Conservation (phyloP, 306 rosid genomes). For the Clitoria ternatea region DNA sequence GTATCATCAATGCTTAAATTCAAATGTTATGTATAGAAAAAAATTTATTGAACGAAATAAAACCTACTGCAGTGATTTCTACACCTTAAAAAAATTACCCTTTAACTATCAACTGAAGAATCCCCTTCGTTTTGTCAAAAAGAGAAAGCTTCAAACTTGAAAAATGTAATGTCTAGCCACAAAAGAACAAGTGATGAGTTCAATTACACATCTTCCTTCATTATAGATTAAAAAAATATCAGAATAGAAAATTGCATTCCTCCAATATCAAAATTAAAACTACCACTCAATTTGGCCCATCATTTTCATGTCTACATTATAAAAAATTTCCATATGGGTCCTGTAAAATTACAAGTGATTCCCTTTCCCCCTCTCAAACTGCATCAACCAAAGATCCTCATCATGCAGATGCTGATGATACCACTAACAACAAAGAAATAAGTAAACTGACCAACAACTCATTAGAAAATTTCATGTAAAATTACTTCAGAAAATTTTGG, state of each 20-base stretch:
- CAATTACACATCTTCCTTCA: not conserved
- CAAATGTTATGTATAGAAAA: too few relatives aligned
- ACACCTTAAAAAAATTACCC: not conserved
- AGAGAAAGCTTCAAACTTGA: not conserved
- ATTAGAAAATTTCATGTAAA: slow-evolving; percentile 9
- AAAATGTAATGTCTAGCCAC: not conserved
- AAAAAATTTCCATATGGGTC: not conserved
- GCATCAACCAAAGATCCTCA: not conserved
- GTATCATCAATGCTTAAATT: too few relatives aligned
- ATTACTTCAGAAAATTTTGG: slow-evolving; percentile 1
- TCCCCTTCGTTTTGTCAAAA: too few relatives aligned
- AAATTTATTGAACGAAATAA: too few relatives aligned
- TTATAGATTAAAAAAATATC: not conserved
- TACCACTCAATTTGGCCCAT: not conserved
- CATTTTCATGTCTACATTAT: not conserved
- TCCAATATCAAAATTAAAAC: not conserved
- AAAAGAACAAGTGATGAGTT: not conserved
- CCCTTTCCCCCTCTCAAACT: slow-evolving; percentile 28
- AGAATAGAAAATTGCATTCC: not conserved
- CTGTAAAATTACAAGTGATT: not conserved
- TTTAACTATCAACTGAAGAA: too few relatives aligned
- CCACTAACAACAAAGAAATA: not conserved
- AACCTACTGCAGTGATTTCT: too few relatives aligned
- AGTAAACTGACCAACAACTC: not conserved
- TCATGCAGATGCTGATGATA: not conserved